Evolutionary conservation across 2,329 filamentous ascomycete genomes (phyloP), one percentile per base, ranked within the genome.

Genomic region (Aspergillus aculeatus): DNA sequence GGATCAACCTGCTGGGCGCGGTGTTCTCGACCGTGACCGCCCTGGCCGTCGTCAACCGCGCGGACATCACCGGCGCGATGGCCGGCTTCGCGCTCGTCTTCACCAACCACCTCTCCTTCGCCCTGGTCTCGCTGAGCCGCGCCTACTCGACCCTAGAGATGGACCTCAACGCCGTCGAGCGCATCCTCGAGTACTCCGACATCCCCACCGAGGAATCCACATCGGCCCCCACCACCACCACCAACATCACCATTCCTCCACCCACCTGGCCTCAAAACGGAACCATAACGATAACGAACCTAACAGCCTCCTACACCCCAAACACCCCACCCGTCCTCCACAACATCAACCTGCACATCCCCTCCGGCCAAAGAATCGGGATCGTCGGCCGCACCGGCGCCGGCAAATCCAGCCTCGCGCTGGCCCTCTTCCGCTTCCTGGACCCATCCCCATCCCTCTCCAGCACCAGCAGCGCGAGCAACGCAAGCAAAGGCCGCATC

Each of bases 371-470:
- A 75, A 81, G 90, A 14, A 78, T 93, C 16, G 89, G 89, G n/a
- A 86, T 92, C 3, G 86, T 93, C 4, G 90, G 90, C 11, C 85
- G 90, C 16, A 93, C 90, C 0, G 90, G 90, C 3, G 89, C 89
- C 0, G 90, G 90, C 58, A 93, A 93, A 75, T 91, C 88, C 0
- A 90, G 88, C 0, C 76, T 93, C 23, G 91, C 90, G 0, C 79
- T 92, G 1, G 89, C 90, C 0, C 78, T 93, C 0, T 92, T 93
- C 82, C 87, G 90, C 21, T 92, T 93, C 78, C 77, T 93, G 12
- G 89, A 92, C 71, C 84, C 88, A 0, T 77, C 14, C 11, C 32
- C 7, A 2, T 9, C 7, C 5, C 26, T 2, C 1, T 26, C 26
- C 26, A 29, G 26, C 26, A 9, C 7, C 7, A 29, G 7, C 7